Evolutionary conservation across 352 stramenopile genomes (phyloP).

Genomic region (Pythium apleroticum): DNA sequence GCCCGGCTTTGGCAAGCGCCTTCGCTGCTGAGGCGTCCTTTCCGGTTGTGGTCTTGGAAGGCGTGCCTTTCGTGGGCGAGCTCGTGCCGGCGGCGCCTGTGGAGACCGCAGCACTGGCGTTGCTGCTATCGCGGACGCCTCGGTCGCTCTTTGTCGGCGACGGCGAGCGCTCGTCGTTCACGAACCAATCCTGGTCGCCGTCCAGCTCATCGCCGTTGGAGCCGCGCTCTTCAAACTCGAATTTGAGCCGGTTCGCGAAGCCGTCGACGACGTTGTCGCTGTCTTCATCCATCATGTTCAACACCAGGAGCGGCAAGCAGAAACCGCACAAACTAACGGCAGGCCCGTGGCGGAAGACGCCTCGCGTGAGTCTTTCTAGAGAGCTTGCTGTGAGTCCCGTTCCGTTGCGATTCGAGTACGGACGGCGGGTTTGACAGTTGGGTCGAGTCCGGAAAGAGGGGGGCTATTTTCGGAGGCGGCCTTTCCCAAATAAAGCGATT

Average conservation of each 20-base stretch:
- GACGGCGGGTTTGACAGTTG: background rate
- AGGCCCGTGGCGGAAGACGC: no score
- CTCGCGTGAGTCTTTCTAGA: no score
- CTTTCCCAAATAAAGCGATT: constrained; percentile 5
- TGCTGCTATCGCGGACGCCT: constrained; percentile 1
- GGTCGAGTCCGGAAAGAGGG: background rate
- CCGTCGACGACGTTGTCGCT: constrained; percentile 41
- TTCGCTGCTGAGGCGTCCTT: constrained; percentile 4
- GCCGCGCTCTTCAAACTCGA: constrained; percentile 67
- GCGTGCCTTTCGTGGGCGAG: background rate
- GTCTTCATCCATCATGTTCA: constrained; percentile 46
- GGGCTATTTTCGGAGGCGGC: constrained; percentile 12
- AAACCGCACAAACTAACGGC: no score
- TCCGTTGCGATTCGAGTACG: no score
- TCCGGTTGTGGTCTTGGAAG: background rate
- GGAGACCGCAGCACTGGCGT: background rate
- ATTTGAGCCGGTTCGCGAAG: constrained; percentile 65
- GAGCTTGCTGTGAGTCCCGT: no score
- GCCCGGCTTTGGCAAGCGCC: background rate
- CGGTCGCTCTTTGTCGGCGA: constrained; percentile 32
- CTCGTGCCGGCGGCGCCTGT: background rate
- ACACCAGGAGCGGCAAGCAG: no score
- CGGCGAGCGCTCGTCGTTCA: constrained; percentile 56
- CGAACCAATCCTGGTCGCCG: constrained; percentile 80
- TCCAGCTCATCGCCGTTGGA: constrained; percentile 53